Evolutionary conservation across 1,284 basidiomycete genomes (phyloP), one percentile per base, ranked within the genome.

Genomic region (Sporisorium scitamineum): DNA sequence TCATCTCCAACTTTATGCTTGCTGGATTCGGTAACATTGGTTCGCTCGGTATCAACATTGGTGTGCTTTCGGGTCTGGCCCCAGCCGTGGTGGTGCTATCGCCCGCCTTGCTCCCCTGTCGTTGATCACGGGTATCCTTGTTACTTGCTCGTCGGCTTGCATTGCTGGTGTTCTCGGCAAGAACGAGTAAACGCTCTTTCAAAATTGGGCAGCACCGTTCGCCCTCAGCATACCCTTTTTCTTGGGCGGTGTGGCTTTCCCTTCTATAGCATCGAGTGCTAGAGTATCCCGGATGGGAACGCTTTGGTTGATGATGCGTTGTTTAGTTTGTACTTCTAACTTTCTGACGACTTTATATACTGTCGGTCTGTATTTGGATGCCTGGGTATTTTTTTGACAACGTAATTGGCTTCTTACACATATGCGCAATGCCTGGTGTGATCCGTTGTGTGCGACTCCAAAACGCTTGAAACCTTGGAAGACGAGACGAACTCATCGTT

Each of bases 11-110:
- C 34, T 94, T 94, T 83, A 91, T 91, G 42, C 91, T 94, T 45
- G 95, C 94, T 85, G 94, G 94, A 11, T 96, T 96, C 84, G 93
- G 93, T 61, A 96, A 96, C 87, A 78, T 79, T 57, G 84, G 83
- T 39, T 93, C 92, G 39, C 87, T 94, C 45, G 94, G 94, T 86
- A 94, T 95, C 82, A 93, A 95, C 86, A 92, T 95, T 70, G 94
- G 94, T 86, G 93, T 95, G 78, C 89, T 95, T 55, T 88, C 90
- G 70, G 92, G 93, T 44, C 88, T 95, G 92, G 82, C 93, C 94
- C 94, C n/a, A 90, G 90, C 24, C 89, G 91, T 70, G 88, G 88
- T 54, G 91, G 89, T 81, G 87, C 89, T 69, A 94, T 95, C 79
- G 90, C 92, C 22, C 88, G 87, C 3, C 89, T 92, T 58, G 92